Evolutionary conservation across 352 stramenopile genomes (phyloP), one percentile per base, ranked within the genome.

Genomic region (Phytophthora citricola): DNA sequence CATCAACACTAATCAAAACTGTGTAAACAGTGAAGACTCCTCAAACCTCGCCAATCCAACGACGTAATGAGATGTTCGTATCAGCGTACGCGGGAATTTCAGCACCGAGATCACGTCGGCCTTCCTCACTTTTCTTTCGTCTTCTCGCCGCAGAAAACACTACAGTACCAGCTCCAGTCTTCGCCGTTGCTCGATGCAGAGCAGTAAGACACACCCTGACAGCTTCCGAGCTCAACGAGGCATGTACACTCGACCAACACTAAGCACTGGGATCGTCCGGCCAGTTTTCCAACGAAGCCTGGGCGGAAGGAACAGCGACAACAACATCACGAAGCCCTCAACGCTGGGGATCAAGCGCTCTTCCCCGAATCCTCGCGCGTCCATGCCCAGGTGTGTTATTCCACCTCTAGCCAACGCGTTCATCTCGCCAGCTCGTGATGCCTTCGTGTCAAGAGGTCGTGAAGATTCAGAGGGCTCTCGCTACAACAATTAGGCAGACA

Each of bases 241-340:
- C 12, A 57, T 17, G 31, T 44, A 40, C n/a, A 55, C 11, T 15
- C 22, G 54, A 17, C 39, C 54, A 15, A 34, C 17, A 2, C 34
- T 65, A 12, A 59, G 46, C 26, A 57, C 54, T 24, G 54, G 61
- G 7, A 65, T 70, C 14, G 48, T 65, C 26, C 47, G 62, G 9
- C 48, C 54, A 12, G 47, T 60, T 32, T 60, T 70, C 26, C 54
- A 70, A 26, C 45, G 54, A 51, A 24, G 8, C 2, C 10, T 29
- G 14, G 4, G 1, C n/a, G 12, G 29, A 27, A 36, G 31, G 31
- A 22, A 44, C 34, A 44, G 10, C 51, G 7, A 24, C 2, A 14
- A 32, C 54, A 14, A n/a, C 1, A 11, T 51, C 8, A 49, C 20
- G 24, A 34, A 26, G n/a, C 15, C 36, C 32, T 34, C 22, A 24